Conservation (phyloP, 495 filamentous ascomycete species). For the Xylaria longipes region DNA sequence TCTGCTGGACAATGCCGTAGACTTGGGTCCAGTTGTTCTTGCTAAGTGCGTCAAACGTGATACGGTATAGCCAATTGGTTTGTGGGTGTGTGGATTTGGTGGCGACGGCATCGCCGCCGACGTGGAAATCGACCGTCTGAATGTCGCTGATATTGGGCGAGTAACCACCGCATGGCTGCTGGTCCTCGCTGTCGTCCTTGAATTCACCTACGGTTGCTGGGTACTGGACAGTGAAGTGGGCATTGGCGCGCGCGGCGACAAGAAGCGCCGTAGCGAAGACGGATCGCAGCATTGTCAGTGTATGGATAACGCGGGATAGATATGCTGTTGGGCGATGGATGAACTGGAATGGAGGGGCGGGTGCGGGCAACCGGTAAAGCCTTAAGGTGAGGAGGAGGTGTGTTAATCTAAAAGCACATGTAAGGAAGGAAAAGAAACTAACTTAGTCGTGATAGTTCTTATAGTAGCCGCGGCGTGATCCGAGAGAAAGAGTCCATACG, state of each 20-base stretch:
- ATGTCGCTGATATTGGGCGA: slow-evolving; percentile 43
- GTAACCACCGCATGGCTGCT: slow-evolving; percentile 56
- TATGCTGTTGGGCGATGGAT: not conserved
- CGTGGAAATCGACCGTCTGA: slow-evolving; percentile 54
- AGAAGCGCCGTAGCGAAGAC: slow-evolving; percentile 38
- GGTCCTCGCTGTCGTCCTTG: slow-evolving; percentile 49
- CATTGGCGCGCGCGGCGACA: slow-evolving; percentile 37
- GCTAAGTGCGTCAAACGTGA: slow-evolving; percentile 50
- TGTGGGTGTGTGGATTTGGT: slow-evolving; percentile 51
- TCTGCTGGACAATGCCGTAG: slow-evolving; percentile 53
- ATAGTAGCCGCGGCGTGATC: not conserved
- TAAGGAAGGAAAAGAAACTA: not conserved
- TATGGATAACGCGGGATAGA: not conserved
- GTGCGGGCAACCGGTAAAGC: not conserved
- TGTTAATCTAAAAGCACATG: slow-evolving; percentile 6
- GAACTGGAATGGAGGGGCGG: not conserved
- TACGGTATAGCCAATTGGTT: slow-evolving; percentile 57
- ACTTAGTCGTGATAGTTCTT: slow-evolving; percentile 7
- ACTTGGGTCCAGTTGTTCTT: slow-evolving; percentile 57
- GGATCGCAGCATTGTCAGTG: slow-evolving; percentile 27
- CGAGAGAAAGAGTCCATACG: not conserved
- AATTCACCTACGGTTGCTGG: slow-evolving; percentile 53
- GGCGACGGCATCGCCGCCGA: slow-evolving; percentile 54
- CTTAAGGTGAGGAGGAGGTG: not conserved
- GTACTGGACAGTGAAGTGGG: slow-evolving; percentile 55